phyloP scores from a whole-genome alignment of 306 rosid species.

The Cicer chorassanicum region DNA sequence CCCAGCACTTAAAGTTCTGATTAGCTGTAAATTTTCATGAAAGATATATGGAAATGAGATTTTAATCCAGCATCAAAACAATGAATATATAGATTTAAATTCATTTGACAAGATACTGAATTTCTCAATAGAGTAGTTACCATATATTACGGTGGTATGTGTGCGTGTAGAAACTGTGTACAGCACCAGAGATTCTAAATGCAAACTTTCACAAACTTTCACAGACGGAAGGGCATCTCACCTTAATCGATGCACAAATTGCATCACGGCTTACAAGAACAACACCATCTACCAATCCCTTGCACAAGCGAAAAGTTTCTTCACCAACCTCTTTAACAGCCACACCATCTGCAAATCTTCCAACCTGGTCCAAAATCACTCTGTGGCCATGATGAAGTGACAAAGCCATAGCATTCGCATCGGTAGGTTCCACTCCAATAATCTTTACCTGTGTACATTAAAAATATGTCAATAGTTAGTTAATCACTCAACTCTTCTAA shows the following conservation, averaged over 20 bases:
- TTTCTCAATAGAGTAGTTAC: slow-evolving; percentile 19
- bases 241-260: slow-evolving; percentile 96
- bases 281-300: slow-evolving; percentile 83
- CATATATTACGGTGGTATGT: neutral
- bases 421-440: slow-evolving; percentile 92
- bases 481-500: neutral
- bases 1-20: slow-evolving; percentile 5
- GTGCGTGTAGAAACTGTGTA: neutral
- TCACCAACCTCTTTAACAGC: slow-evolving; percentile 98
- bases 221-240: slow-evolving; percentile 46
- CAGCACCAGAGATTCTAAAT: slow-evolving; percentile 5
- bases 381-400: slow-evolving; percentile 87
- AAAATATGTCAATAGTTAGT: slow-evolving; percentile 17
- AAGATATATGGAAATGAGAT: slow-evolving; percentile 5
- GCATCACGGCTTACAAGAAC: slow-evolving; percentile 94
- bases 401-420: slow-evolving; percentile 95
- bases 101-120: slow-evolving; percentile 2
- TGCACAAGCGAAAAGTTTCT: slow-evolving; percentile 89
- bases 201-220: slow-evolving; percentile 33
- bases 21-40: slow-evolving; percentile 12
- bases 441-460: slow-evolving; percentile 71
- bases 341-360: slow-evolving; percentile 98
- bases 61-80: slow-evolving; percentile 13
- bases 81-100: neutral
- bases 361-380: slow-evolving; percentile 80